These are phyloP conservation scores for Xylaria polymorpha DNA, from an alignment of 2,329 filamentous ascomycete species.

Conservation along the genomic window DNA sequence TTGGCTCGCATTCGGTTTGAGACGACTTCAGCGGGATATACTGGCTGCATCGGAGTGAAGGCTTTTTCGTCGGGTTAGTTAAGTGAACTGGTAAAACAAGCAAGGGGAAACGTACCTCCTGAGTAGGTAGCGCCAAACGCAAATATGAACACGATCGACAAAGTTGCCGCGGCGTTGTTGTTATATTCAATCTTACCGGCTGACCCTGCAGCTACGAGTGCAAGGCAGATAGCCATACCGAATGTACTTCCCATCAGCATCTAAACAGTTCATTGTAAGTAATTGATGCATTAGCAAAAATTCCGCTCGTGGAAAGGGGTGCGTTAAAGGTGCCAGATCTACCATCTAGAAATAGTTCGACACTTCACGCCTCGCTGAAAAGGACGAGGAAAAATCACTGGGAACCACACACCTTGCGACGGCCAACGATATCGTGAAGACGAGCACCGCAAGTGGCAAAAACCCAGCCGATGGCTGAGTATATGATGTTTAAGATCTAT, in stretches of 20 bases:
- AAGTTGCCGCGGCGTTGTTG: slow-evolving; percentile 51
- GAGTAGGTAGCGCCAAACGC: slow-evolving; percentile 53
- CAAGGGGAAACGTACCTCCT: slow-evolving; percentile 35
- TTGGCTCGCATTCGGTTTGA: slow-evolving; percentile 55
- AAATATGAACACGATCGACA: slow-evolving; percentile 55
- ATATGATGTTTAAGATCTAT: slow-evolving; percentile 53
- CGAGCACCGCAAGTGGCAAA: slow-evolving; percentile 54
- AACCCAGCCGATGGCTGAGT: slow-evolving; percentile 54
- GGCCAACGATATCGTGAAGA: slow-evolving; percentile 55
- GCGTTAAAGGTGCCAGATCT: not conserved
- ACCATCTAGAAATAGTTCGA: not conserved
- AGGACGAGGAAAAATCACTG: not conserved
- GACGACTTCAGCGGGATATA: slow-evolving; percentile 54
- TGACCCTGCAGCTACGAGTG: slow-evolving; percentile 53
- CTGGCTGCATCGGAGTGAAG: slow-evolving; percentile 53
- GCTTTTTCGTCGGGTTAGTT: slow-evolving; percentile 44
- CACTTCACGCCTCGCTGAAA: too few relatives aligned
- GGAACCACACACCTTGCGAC: slow-evolving; percentile 47
- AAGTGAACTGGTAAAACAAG: not conserved
- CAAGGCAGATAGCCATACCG: slow-evolving; percentile 53
- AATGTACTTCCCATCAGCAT: slow-evolving; percentile 54
- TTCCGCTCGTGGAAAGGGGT: not conserved
- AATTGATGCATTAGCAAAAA: not conserved
- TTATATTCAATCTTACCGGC: slow-evolving; percentile 51
- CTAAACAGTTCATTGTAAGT: slow-evolving; percentile 3